These are phyloP conservation scores for Pyrrhoderma lamaoense DNA, from an alignment of 1,284 basidiomycete species.

Conservation along the genomic window DNA sequence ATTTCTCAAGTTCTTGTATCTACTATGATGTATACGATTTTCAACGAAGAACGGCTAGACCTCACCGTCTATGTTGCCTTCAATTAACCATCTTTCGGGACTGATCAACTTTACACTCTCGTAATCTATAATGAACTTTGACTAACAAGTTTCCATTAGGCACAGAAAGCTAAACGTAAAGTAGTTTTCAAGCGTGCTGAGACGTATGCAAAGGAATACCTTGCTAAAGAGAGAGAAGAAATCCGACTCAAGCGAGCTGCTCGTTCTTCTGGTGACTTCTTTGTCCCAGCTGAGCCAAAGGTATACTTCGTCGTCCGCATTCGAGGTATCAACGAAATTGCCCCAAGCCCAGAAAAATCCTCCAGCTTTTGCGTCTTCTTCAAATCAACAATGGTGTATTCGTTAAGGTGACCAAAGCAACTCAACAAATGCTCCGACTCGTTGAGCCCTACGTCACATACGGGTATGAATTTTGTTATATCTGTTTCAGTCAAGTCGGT, in stretches of 20 bases:
- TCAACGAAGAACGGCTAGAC: conserved; percentile 65
- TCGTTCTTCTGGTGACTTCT: conserved; percentile 91
- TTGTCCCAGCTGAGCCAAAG: conserved; percentile 94
- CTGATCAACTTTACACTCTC: conserved; percentile 39
- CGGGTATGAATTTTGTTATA: conserved; percentile 49
- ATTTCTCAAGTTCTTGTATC: conserved; percentile 5
- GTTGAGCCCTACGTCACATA: conserved; percentile 97
- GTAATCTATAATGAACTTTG: not conserved
- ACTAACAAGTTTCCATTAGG: conserved; percentile 41
- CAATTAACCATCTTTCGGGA: conserved; percentile 99
- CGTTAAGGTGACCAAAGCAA: conserved; percentile 94
- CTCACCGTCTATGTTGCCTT: conserved; percentile 66
- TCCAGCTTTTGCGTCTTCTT: conserved; percentile 95
- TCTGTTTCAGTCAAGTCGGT: not conserved
- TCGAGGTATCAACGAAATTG: conserved; percentile 99
- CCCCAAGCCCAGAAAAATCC: conserved; percentile 98
- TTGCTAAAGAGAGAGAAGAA: conserved; percentile 91
- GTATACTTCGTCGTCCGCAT: conserved; percentile 98
- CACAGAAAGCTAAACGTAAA: conserved; percentile 85
- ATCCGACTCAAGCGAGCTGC: conserved; percentile 93
- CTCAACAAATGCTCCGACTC: conserved; percentile 95
- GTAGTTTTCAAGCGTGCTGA: conserved; percentile 99
- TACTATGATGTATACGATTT: conserved; percentile 77
- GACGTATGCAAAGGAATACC: conserved; percentile 97
- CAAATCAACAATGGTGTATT: conserved; percentile 99